phyloP scores from a whole-genome alignment of 2,329 filamentous ascomycete species.

The Ophiocordyceps camponoti-saundersi region DNA sequence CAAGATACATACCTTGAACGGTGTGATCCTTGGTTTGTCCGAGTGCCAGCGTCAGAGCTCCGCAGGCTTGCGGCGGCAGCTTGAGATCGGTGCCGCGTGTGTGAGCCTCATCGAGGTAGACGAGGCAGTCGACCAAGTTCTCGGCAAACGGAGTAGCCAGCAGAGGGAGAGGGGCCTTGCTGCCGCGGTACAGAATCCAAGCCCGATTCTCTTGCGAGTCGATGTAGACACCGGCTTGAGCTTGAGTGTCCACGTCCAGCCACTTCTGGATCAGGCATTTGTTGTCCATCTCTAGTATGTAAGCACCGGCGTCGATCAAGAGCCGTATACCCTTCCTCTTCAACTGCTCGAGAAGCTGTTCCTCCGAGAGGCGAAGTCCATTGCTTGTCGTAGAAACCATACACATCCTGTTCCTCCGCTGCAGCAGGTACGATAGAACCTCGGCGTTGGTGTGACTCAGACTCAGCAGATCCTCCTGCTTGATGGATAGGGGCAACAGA shows the following conservation, averaged over 20 bases:
- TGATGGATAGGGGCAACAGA: slow-evolving; percentile 43
- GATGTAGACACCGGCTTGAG: slow-evolving; percentile 37
- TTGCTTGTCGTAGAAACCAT: slow-evolving; percentile 10
- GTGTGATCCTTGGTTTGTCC: slow-evolving; percentile 43
- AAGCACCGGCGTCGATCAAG: slow-evolving; percentile 47
- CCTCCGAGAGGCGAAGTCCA: slow-evolving; percentile 3
- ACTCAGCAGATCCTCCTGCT: slow-evolving; percentile 38
- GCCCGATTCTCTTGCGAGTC: slow-evolving; percentile 11
- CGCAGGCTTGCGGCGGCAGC: slow-evolving; percentile 26
- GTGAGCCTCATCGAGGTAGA: slow-evolving; percentile 32
- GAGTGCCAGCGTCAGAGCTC: slow-evolving; percentile 37
- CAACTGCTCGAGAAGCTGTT: slow-evolving; percentile 28
- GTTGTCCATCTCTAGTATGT: slow-evolving; percentile 46
- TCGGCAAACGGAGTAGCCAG: slow-evolving; percentile 37
- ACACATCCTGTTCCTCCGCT: slow-evolving; percentile 31
- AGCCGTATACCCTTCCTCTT: slow-evolving; percentile 23
- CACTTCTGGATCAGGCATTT: slow-evolving; percentile 27
- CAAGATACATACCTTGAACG: slow-evolving; percentile 31
- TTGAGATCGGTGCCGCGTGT: slow-evolving; percentile 44
- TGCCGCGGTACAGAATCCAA: slow-evolving; percentile 7
- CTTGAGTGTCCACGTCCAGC: slow-evolving; percentile 26
- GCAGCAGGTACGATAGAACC: slow-evolving; percentile 23
- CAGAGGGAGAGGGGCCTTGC: slow-evolving; percentile 29
- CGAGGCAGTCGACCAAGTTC: slow-evolving; percentile 30
- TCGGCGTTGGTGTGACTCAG: slow-evolving; percentile 45